Evolutionary conservation across 2,329 filamentous ascomycete species (phyloP), one percentile per base, ranked within the genome.

Genomic region (Hypoxylon rubiginosum): DNA sequence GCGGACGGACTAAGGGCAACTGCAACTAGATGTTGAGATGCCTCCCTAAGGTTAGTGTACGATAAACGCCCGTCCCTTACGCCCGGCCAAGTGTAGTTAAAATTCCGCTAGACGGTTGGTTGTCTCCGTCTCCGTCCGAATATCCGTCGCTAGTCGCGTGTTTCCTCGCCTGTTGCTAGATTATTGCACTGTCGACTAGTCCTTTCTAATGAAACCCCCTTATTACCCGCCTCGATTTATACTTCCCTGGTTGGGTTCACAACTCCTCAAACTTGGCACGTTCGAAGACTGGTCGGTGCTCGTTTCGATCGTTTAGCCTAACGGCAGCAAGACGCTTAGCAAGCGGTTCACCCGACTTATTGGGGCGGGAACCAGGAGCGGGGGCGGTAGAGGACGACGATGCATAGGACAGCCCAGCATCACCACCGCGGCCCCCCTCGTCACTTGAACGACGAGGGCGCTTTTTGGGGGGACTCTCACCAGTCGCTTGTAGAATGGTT

Each of bases 401-500:
- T 36, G 64, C 57, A 15, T 67, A 69, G 21, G 71, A 58, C 50
- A 63, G 46, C 46, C 30, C 50, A 39, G 34, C 34, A 39, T 13
- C 46, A 9, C 11, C 46, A 17, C 46, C 46, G 24, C 46, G 73
- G 45, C 65, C 73, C 71, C 72, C 74, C 69, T 76, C 74, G 72
- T 72, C 80, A 77, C 77, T 78, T 75, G 77, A 74, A 72, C 79
- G 78, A 76, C 82, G 82, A 77, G 78, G 80, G 77, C 88, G 92
- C 86, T 96, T 97, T 65, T 70, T 76, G 81, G 90, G 90, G 88
- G 91, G 89, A 89, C 91, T 91, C 92, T 97, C 94, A 97, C 94
- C 93, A 87, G 93, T 94, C 89, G 94, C 92, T 90, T 96, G 90
- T 83, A 98, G 88, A 79, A 99, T 97, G 80, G 92, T 91, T 82